Conservation (phyloP, 495 filamentous ascomycete genomes). For the Penicillium ochrochloron region DNA sequence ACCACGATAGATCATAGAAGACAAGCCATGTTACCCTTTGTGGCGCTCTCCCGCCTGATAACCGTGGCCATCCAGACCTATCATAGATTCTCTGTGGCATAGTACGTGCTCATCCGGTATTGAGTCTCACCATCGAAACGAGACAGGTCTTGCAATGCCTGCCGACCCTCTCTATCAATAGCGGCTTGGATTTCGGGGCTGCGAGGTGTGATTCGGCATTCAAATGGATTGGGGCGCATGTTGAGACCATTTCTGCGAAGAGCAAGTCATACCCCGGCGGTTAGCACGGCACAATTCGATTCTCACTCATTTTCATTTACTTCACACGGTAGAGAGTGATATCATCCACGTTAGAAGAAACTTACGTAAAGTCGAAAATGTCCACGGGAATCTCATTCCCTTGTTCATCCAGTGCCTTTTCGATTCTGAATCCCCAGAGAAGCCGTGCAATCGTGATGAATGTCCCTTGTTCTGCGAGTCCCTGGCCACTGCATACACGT, state of each 20-base stretch:
- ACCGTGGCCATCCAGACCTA: background rate
- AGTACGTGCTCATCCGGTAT: slow-evolving; percentile 60
- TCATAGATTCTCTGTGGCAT: slow-evolving; percentile 39
- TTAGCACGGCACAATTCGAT: slow-evolving; percentile 9
- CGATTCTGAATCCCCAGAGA: slow-evolving; percentile 26
- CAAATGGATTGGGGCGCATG: slow-evolving; percentile 42
- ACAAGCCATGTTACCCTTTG: background rate
- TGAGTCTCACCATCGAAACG: slow-evolving; percentile 62
- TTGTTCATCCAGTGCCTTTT: slow-evolving; percentile 50
- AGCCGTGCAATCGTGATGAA: slow-evolving; percentile 31
- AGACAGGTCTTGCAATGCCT: slow-evolving; percentile 57
- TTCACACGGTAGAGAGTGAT: background rate
- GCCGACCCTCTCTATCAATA: slow-evolving; percentile 58
- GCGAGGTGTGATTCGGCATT: slow-evolving; percentile 40
- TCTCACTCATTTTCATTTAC: background rate
- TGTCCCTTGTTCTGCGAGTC: slow-evolving; percentile 48
- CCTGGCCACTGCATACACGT: slow-evolving; percentile 41
- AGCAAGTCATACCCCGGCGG: background rate
- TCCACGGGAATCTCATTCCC: slow-evolving; percentile 56
- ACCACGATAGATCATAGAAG: background rate
- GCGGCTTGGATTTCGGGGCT: slow-evolving; percentile 53
- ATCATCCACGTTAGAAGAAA: background rate
- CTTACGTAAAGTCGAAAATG: slow-evolving; percentile 49
- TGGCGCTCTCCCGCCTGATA: background rate
- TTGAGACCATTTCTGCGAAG: slow-evolving; percentile 43